Base-by-base conservation (phyloP, 2,329 filamentous ascomycete species). In the Trichoderma oligosporum region DNA sequence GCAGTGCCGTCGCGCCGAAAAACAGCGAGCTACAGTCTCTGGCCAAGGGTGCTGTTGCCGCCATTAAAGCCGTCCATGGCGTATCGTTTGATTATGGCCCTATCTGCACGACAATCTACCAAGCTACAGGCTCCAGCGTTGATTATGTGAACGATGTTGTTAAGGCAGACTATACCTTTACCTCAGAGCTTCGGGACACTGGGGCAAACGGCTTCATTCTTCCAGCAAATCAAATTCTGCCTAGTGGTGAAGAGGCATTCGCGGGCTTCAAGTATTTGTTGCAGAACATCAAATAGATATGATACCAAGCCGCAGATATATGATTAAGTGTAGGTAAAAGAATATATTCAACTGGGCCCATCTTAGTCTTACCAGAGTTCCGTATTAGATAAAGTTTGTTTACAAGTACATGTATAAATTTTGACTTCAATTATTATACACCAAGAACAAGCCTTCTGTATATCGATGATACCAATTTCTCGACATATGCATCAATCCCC, bases 61-160 rank as follows among this genome's bases (percentile, higher is more conserved):
- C 82, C 20, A 80, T 87, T 64, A 70, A 64, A 20, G 63, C 65
- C 1, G 70, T 76, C 14, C 70, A 77, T 55, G 75, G 75, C 20
- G 68, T 68, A 8, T 55, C 56, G 2, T 79, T 75, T 63, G 51
- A 66, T 12, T 73, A 78, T 44, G 79, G 80, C 0, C 78, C 82
- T 2, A 80, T 83, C 60, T 87, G 84, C 69, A 71, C 70, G 39
- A 85, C 82, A 27, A 83, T 87, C 61, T 87, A 87, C 69, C 75
- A 80, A 61, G 80, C 82, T 0, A 71, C 73, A 0, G 77, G 76
- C 20, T 73, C 66, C 54, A 75, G 72, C 44, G 73, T 76, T 20
- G 78, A 81, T 65, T 80, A 76, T 57, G 71, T 72, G 44, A 66
- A 66, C 18, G 77, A 77, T 45, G 70, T 77, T 4, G 68, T 72